phyloP scores from a whole-genome alignment of 495 filamentous ascomycete species.

The Chaetomium tenue region DNA sequence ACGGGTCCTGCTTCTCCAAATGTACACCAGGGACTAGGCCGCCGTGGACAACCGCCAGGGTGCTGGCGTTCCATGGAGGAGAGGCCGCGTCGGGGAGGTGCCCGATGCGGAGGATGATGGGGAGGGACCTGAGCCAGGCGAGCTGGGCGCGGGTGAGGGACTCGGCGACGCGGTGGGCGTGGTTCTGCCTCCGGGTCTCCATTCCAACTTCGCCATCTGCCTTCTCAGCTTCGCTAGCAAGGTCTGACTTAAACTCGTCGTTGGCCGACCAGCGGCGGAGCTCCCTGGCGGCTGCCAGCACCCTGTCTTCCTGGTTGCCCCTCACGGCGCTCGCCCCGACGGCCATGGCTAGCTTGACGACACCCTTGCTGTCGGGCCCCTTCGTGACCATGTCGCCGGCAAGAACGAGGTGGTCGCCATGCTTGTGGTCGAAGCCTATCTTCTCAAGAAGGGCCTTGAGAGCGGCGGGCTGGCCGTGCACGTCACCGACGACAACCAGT shows the following conservation, averaged over 20 bases:
- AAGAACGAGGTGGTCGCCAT: slow-evolving; percentile 74
- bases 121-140: slow-evolving; percentile 66
- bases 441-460: slow-evolving; percentile 66
- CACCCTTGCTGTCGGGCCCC: slow-evolving; percentile 78
- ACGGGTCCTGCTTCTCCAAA: slow-evolving; percentile 72
- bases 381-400: slow-evolving; percentile 85
- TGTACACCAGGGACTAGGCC: slow-evolving; percentile 73
- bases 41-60: slow-evolving; percentile 76
- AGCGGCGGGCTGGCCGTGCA: slow-evolving; percentile 76
- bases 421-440: slow-evolving; percentile 55
- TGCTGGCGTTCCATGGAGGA: slow-evolving; percentile 47
- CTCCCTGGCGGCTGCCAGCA: slow-evolving; percentile 46
- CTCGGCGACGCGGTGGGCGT: slow-evolving; percentile 37
- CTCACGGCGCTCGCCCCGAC: slow-evolving; percentile 75
- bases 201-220: slow-evolving; percentile 27
- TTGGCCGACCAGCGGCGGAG: slow-evolving; percentile 2
- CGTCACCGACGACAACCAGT: slow-evolving; percentile 81
- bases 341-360: slow-evolving; percentile 68
- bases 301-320: slow-evolving; percentile 89
- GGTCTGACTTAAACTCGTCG: slow-evolving; percentile 20
- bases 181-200: slow-evolving; percentile 25
- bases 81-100: slow-evolving; percentile 43
- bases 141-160: slow-evolving; percentile 52
- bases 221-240: slow-evolving; percentile 13
- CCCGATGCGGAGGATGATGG: slow-evolving; percentile 71